Conservation (phyloP, 441 rosid species). For the Eruca vesicaria region DNA sequence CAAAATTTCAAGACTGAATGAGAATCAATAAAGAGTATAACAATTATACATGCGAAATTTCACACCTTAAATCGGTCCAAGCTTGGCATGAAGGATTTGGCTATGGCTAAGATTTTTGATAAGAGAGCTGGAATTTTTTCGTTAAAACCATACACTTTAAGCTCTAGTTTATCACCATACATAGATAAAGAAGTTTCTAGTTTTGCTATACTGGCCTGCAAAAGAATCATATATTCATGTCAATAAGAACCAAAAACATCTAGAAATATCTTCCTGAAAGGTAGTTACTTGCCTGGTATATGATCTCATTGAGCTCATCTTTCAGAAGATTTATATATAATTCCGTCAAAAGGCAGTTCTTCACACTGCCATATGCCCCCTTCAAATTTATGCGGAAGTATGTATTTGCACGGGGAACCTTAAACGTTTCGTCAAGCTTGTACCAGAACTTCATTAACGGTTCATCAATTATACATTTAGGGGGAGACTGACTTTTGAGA, state of each 20-base stretch:
- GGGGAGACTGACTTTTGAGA: slow-evolving; percentile 42
- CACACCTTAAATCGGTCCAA: slow-evolving; percentile 80
- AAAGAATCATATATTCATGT: slow-evolving; percentile 18
- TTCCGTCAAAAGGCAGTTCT: slow-evolving; percentile 75
- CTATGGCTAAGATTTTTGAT: slow-evolving; percentile 63
- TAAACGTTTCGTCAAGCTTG: slow-evolving; percentile 83
- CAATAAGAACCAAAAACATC: slow-evolving; percentile 2
- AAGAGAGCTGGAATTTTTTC: slow-evolving; percentile 81
- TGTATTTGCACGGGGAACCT: slow-evolving; percentile 85
- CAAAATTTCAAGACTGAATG: not conserved
- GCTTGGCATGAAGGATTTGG: slow-evolving; percentile 69
- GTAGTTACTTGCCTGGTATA: slow-evolving; percentile 72
- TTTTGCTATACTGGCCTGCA: slow-evolving; percentile 93
- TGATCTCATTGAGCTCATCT: slow-evolving; percentile 85
- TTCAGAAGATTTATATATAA: slow-evolving; percentile 82
- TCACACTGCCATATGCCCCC: slow-evolving; percentile 66
- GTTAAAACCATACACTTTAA: slow-evolving; percentile 88
- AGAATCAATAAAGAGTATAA: not conserved
- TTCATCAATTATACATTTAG: slow-evolving; percentile 73
- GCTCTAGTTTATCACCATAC: slow-evolving; percentile 77
- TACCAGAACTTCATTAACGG: slow-evolving; percentile 90
- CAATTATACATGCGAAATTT: not conserved
- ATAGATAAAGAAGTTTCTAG: slow-evolving; percentile 78
- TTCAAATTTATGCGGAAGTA: slow-evolving; percentile 84
- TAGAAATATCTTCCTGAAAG: slow-evolving; percentile 9